Percentiles rank a stretch among this genome's conserved stretches.
phyloP scores from a whole-genome alignment of 345 rosid genomes.

The Salix purpurea region DNA sequence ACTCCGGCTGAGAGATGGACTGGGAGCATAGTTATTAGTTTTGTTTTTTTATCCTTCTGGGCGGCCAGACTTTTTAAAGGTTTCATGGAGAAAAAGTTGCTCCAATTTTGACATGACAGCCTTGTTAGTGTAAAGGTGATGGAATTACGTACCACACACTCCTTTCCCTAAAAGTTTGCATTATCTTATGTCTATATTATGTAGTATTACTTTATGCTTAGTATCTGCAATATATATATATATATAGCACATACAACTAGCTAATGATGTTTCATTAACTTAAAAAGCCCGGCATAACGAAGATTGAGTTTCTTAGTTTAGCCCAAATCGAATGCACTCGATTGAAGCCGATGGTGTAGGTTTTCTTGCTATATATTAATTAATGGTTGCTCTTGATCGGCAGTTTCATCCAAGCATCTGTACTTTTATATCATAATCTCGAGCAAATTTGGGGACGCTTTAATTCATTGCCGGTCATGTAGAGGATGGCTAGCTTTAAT shows the following conservation, averaged over 20 bases:
- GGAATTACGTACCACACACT: slow-evolving; percentile 49
- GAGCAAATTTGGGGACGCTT: background rate
- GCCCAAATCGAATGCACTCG: background rate
- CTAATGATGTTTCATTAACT: background rate
- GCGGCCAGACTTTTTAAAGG: slow-evolving; percentile 37
- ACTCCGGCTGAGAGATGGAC: background rate
- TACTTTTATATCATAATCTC: background rate
- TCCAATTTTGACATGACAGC: slow-evolving; percentile 59
- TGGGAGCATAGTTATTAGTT: slow-evolving; percentile 12
- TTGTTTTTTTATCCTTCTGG: slow-evolving; percentile 5
- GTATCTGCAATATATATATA: background rate
- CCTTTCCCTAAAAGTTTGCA: slow-evolving; percentile 43
- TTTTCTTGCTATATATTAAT: background rate
- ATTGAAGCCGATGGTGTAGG: background rate
- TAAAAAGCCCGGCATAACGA: background rate
- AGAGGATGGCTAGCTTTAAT: background rate
- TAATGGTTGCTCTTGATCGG: too few relatives aligned
- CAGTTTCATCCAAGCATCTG: background rate
- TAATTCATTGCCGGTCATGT: background rate
- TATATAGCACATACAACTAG: too few relatives aligned
- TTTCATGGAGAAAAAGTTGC: slow-evolving; percentile 35
- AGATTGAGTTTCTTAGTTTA: background rate
- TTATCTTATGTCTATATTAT: slow-evolving; percentile 17
- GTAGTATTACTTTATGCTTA: slow-evolving; percentile 8
- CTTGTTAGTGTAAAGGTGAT: slow-evolving; percentile 43